These are phyloP conservation scores for Arxiozyma slooffiae DNA, from an alignment of 1,139 yeast genomes.

Conservation along the genomic window DNA sequence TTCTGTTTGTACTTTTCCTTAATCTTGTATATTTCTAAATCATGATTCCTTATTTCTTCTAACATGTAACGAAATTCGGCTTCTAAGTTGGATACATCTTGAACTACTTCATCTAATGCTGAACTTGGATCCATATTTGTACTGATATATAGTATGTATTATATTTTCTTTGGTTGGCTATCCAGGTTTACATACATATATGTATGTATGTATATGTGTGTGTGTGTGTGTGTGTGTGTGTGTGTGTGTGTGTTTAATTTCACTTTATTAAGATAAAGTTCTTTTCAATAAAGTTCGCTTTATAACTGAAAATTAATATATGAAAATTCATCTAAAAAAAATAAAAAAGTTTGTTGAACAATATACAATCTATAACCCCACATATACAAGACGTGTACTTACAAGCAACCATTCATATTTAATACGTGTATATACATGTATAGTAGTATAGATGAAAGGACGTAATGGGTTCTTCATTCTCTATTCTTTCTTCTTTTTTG, in stretches of 20 bases:
- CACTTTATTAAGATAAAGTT: background rate
- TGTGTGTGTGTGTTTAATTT: slow-evolving; percentile 30
- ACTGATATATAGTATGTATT: background rate
- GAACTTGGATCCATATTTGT: slow-evolving; percentile 59
- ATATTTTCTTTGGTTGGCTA: too few relatives aligned
- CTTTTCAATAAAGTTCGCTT: background rate
- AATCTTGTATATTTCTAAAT: slow-evolving; percentile 54
- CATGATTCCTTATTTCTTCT: slow-evolving; percentile 69
- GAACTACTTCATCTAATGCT: slow-evolving; percentile 63
- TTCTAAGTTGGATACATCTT: slow-evolving; percentile 78
- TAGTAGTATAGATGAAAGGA: background rate
- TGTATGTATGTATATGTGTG: background rate
- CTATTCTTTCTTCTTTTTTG: background rate
- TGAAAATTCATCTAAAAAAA: background rate
- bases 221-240: background rate
- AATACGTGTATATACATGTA: background rate
- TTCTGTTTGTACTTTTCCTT: slow-evolving; percentile 59
- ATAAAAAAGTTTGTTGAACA: too few relatives aligned
- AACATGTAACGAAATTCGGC: slow-evolving; percentile 73
- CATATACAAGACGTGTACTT: background rate
- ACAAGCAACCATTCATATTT: too few relatives aligned
- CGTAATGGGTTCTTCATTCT: background rate
- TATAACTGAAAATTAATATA: too few relatives aligned
- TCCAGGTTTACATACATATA: background rate
- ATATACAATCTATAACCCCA: background rate